A percentile compares a stretch with the other conserved stretches of the same genome.
phyloP scores from a whole-genome alignment of 1,139 yeast species.

The Saccharomyces hybrid region DNA sequence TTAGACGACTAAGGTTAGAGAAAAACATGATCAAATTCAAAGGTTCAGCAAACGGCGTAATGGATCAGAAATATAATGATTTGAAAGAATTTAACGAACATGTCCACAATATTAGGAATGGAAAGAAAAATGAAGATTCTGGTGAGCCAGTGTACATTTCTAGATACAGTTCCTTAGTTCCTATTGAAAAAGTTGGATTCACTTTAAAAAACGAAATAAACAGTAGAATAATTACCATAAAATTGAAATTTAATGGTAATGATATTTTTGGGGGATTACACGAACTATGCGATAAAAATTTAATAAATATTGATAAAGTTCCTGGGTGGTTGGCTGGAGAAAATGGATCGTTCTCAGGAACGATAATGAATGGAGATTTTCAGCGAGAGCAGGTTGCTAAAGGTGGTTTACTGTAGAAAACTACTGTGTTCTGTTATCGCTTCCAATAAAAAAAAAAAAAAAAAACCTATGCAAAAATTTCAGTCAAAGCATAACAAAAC shows the following conservation, averaged over 20 bases:
- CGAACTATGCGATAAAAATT: constrained; percentile 51
- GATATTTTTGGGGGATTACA: constrained; percentile 80
- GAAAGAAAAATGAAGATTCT: constrained; percentile 11
- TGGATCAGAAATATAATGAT: constrained; percentile 36
- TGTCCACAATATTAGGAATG: constrained; percentile 12
- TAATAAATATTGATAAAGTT: constrained; percentile 45
- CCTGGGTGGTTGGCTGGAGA: constrained; percentile 85
- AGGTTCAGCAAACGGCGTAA: constrained; percentile 40
- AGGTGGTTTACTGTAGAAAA: constrained; percentile 1
- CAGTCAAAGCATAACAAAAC: constrained; percentile 24
- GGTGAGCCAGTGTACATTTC: constrained; percentile 3
- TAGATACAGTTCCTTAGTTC: constrained; percentile 17
- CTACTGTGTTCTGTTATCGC: neutral
- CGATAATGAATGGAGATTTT: constrained; percentile 40
- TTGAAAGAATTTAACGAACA: constrained; percentile 27
- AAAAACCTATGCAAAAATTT: neutral
- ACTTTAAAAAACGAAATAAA: constrained; percentile 3
- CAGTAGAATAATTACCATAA: constrained; percentile 28
- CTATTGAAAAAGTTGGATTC: constrained; percentile 20
- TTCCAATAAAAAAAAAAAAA: too few species aligned
- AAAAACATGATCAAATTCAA: constrained; percentile 50
- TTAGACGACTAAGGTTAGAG: constrained; percentile 23
- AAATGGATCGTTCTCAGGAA: constrained; percentile 47
- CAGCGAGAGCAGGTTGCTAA: constrained; percentile 3
- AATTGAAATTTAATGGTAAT: constrained; percentile 52